phyloP scores from a whole-genome alignment of 2,329 filamentous ascomycete species.

The Sporothrix mexicana region DNA sequence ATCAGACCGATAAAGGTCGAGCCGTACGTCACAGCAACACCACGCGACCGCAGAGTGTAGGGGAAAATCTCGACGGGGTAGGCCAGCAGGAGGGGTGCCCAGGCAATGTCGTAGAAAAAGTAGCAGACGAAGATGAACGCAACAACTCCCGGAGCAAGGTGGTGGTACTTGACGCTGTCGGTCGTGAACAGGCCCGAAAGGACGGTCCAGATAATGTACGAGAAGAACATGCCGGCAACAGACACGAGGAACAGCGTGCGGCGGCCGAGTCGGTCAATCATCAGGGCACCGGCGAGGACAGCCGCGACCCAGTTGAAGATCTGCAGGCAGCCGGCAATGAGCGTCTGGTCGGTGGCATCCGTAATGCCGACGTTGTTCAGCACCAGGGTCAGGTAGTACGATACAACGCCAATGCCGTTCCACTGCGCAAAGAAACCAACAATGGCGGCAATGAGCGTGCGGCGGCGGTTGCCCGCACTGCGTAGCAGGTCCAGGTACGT shows the following conservation, averaged over 20 bases:
- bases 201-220: conserved; percentile 47
- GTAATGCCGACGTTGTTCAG: conserved; percentile 46
- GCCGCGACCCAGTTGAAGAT: conserved; percentile 49
- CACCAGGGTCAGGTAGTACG: conserved; percentile 48
- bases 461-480: conserved; percentile 28
- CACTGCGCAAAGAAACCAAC: conserved; percentile 34
- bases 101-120: conserved; percentile 44
- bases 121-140: conserved; percentile 46
- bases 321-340: conserved; percentile 34
- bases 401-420: conserved; percentile 34
- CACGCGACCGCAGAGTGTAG: conserved; percentile 28
- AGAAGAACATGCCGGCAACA: conserved; percentile 44
- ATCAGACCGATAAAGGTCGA: conserved; percentile 2
- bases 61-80: conserved; percentile 32
- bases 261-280: conserved; percentile 52
- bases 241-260: conserved; percentile 50
- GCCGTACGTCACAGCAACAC: conserved; percentile 24
- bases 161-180: conserved; percentile 36
- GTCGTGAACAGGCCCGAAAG: conserved; percentile 21
- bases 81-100: conserved; percentile 4
- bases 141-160: conserved; percentile 41
- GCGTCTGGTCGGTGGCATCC: conserved; percentile 43
- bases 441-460: conserved; percentile 32
- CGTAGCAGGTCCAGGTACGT: not conserved
- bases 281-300: conserved; percentile 44